These are phyloP conservation scores for Neopestalotiopsis rosae DNA, from an alignment of 2,329 filamentous ascomycete species.

Conservation along the genomic window DNA sequence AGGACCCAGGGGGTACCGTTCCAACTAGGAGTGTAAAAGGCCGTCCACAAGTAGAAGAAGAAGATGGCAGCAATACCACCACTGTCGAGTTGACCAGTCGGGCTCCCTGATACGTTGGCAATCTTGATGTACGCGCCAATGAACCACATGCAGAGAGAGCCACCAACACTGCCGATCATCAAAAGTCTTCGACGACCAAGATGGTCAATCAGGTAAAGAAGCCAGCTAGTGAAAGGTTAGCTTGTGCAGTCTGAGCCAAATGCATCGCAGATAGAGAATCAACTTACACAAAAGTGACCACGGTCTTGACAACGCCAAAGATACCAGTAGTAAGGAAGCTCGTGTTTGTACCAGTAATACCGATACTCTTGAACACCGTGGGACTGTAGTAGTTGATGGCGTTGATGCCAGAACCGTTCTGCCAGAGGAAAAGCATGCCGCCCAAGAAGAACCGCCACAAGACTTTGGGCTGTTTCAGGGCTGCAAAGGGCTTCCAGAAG, in stretches of 20 bases:
- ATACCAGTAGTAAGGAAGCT: constrained; percentile 68
- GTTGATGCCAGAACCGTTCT: constrained; percentile 78
- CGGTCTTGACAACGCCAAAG: constrained; percentile 69
- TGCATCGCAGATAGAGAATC: background rate
- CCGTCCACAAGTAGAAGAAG: constrained; percentile 79
- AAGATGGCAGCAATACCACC: constrained; percentile 66
- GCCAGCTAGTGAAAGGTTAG: constrained; percentile 45
- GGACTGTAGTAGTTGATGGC: constrained; percentile 70
- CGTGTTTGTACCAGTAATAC: constrained; percentile 61
- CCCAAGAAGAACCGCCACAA: constrained; percentile 77
- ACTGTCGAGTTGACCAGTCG: constrained; percentile 34
- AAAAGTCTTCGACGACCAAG: constrained; percentile 65
- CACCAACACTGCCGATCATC: constrained; percentile 61
- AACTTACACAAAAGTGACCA: constrained; percentile 55
- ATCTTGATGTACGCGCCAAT: constrained; percentile 66
- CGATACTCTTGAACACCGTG: constrained; percentile 68
- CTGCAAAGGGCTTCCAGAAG: constrained; percentile 76
- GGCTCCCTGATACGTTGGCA: constrained; percentile 40
- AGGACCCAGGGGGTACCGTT: constrained; percentile 79
- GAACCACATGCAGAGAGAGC: constrained; percentile 69
- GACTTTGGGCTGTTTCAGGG: constrained; percentile 60
- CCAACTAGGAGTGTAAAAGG: constrained; percentile 74
- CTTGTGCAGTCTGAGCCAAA: background rate
- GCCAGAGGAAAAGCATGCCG: constrained; percentile 77
- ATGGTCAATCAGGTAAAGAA: constrained; percentile 66